phyloP scores from a whole-genome alignment of 2,329 filamentous ascomycete genomes.

The Cercospora citrullina region DNA sequence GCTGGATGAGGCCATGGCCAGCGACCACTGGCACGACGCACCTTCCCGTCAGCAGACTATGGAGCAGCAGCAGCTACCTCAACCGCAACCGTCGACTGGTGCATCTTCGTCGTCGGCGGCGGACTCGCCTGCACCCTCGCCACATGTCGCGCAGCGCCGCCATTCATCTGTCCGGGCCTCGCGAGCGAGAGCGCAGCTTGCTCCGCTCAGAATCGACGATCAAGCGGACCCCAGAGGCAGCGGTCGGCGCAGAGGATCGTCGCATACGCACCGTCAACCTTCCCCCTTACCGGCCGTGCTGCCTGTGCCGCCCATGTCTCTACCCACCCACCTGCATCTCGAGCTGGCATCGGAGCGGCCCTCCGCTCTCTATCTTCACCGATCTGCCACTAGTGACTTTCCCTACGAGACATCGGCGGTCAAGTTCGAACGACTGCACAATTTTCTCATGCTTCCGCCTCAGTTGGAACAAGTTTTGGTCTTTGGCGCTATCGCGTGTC shows the following conservation, averaged over 20 bases:
- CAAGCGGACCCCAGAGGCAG: constrained; percentile 13
- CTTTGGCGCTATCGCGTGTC: constrained; percentile 86
- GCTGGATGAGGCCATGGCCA: constrained; percentile 6
- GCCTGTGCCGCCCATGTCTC: constrained; percentile 62
- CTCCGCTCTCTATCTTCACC: constrained; percentile 64
- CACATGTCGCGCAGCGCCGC: constrained; percentile 14
- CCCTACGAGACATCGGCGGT: constrained; percentile 91
- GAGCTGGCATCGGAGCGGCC: constrained; percentile 62
- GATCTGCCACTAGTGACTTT: constrained; percentile 57
- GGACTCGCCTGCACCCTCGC: not conserved
- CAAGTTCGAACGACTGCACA: constrained; percentile 87
- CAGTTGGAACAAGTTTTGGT: constrained; percentile 81
- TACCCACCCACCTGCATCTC: constrained; percentile 66
- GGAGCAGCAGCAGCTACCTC: not conserved
- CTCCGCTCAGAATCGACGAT: constrained; percentile 32
- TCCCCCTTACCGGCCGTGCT: constrained; percentile 55
- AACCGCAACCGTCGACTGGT: not conserved
- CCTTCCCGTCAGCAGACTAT: not conserved
- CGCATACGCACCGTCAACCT: constrained; percentile 31
- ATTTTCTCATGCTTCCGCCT: constrained; percentile 79
- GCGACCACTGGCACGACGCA: not conserved
- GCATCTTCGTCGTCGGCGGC: constrained; percentile 10
- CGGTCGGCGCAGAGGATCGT: constrained; percentile 20
- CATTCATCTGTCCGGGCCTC: constrained; percentile 20
- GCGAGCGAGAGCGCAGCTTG: constrained; percentile 21